A percentile compares a stretch with the other conserved stretches of the same genome.
Conservation (phyloP, 1,284 basidiomycete species). For the Sparassis latifolia region DNA sequence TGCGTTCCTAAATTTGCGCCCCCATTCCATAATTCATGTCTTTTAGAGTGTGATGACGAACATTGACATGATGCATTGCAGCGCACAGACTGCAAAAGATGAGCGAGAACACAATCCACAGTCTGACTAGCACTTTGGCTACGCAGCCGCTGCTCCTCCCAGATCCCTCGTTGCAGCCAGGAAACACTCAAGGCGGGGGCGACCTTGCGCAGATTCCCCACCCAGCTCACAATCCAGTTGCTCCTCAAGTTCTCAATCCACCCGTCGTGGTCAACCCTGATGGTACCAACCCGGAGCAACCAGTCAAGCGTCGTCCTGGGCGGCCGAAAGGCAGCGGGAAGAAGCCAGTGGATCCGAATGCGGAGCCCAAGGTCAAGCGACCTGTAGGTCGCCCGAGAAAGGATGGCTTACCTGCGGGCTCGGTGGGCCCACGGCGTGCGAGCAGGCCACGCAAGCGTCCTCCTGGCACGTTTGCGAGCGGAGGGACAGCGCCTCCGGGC, state of each 20-base stretch:
- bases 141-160: slow-evolving; percentile 12
- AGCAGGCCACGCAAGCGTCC: slow-evolving; percentile 35
- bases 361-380: slow-evolving; percentile 39
- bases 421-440: slow-evolving; percentile 32
- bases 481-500: slow-evolving; percentile 14
- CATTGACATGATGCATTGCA: too few relatives aligned
- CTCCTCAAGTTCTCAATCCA: slow-evolving; percentile 5
- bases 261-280: slow-evolving; percentile 10
- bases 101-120: slow-evolving; percentile 19
- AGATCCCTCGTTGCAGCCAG: slow-evolving; percentile 4
- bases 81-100: slow-evolving; percentile 2
- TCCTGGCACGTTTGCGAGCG: slow-evolving; percentile 27
- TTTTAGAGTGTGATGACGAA: too few relatives aligned
- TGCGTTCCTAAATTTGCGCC: too few relatives aligned
- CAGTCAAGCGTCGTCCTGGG: slow-evolving; percentile 33
- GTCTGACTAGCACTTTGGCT: slow-evolving; percentile 19
- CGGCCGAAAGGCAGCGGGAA: slow-evolving; percentile 51
- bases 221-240: slow-evolving; percentile 10
- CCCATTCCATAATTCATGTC: too few relatives aligned
- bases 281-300: slow-evolving; percentile 17
- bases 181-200: neutral
- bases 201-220: neutral
- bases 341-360: slow-evolving; percentile 36
- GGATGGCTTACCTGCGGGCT: slow-evolving; percentile 52
- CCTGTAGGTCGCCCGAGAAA: slow-evolving; percentile 52